Base-by-base conservation (phyloP, 495 filamentous ascomycete genomes). In the Articulospora tetracladia region DNA sequence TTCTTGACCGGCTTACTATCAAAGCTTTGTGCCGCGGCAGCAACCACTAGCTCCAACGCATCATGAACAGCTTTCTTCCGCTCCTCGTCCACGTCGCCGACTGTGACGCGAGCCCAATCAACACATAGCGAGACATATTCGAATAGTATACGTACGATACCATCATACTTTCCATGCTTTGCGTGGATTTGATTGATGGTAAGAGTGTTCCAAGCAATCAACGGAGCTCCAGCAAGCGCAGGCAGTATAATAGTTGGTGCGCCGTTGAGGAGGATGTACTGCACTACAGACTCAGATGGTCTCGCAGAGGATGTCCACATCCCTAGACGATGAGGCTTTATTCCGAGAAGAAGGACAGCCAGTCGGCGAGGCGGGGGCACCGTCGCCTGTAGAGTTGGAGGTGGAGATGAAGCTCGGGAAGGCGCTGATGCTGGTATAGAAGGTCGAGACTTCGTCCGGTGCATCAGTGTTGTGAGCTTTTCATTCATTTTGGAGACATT, bases 81-180 rank as follows among this genome's bases (percentile, higher is more conserved):
- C 10, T 27, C 47, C 20, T 50, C 47, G n/a, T 50, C 47, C 25
- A 12, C 47, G 2, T 50, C 47, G 47, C 47, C 47, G 11, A 50
- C 25, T 25, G 47, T 50, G 11, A 50, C 47, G 17, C 47, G 47
- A 50, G 20, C 11, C 47, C 47, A 50, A 50, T 50, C 47, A 24
- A 50, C 20, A 25, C 47, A 50, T n/a, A 50, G n/a, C 19, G 47
- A 50, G 22, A 50, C 47, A 50, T 50, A 50, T n/a, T 50, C 47
- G 47, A 50, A 50, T 2, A 50, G 47, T 25, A 50, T 50, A 7
- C 47, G 47, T 50, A 50, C 11, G 17, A 50, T 50, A 22, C 47
- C 23, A 8, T 50, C 25, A 26, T 50, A 50, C 11, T 27, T 50
- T 4, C 25, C 47, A 25, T 50, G 47, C 20, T 50, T 50, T 2